phyloP scores from a whole-genome alignment of 108 stramenopile species.

The Seminavis robusta region DNA sequence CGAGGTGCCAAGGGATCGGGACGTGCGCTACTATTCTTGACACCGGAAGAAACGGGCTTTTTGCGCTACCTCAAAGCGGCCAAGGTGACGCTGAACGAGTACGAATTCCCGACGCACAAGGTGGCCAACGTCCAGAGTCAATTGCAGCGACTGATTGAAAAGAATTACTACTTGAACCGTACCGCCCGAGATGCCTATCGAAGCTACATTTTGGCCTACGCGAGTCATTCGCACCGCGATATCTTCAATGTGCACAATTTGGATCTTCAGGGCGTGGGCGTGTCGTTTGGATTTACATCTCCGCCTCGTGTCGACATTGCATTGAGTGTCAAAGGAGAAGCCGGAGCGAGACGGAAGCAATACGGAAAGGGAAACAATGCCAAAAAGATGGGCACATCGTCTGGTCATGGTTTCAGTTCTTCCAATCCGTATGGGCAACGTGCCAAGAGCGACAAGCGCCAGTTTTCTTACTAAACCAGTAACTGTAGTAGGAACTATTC shows the following conservation, averaged over 20 bases:
- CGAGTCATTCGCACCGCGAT: slow-evolving; percentile 95
- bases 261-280: slow-evolving; percentile 92
- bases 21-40: slow-evolving; percentile 95
- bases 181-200: slow-evolving; percentile 96
- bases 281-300: slow-evolving; percentile 95
- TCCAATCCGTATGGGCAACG: slow-evolving; percentile 96
- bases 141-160: slow-evolving; percentile 92
- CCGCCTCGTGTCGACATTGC: slow-evolving; percentile 97
- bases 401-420: slow-evolving; percentile 94
- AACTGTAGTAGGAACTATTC: not conserved
- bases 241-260: slow-evolving; percentile 97
- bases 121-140: slow-evolving; percentile 94
- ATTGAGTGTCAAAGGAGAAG: slow-evolving; percentile 72
- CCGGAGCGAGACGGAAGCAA: slow-evolving; percentile 35
- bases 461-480: slow-evolving; percentile 79
- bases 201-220: slow-evolving; percentile 95
- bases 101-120: slow-evolving; percentile 95
- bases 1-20: slow-evolving; percentile 92
- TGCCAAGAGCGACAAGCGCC: slow-evolving; percentile 76
- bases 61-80: slow-evolving; percentile 93
- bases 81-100: slow-evolving; percentile 97
- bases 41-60: slow-evolving; percentile 98
- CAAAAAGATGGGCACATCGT: slow-evolving; percentile 21
- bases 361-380: slow-evolving; percentile 22
- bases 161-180: slow-evolving; percentile 98